Evolutionary conservation across 306 rosid species (phyloP), one percentile per base, ranked within the genome.

Genomic region (Inga laurina): DNA sequence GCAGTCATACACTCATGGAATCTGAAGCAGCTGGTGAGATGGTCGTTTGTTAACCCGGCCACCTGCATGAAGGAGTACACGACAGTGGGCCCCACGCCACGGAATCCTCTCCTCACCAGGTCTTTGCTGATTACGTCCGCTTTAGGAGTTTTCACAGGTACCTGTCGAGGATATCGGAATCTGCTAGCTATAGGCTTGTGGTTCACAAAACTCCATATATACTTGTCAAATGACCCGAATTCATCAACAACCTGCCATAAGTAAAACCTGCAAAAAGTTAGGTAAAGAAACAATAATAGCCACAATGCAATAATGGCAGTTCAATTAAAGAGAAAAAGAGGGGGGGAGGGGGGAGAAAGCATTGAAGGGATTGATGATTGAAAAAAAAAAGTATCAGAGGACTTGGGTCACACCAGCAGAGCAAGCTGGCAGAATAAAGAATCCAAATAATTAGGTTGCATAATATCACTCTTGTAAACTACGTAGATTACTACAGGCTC

Each of bases 51-150:
- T 44, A 93, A 78, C 81, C 95, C 97, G 0, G 83, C 90, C 4
- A 82, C 93, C 84, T 93, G 97, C 97, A 93, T 91, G 95, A 93
- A 93, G 27, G 95, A 91, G 87, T 93, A 91, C 32, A 93, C 69
- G 3, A 93, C 93, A 0, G 95, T 93, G 67, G 92, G 97, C 3
- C 97, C 91, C 83, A 91, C 95, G 0, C 95, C 84, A 6, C 97
- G 95, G 79, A 91, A 93, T 44, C 97, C 97, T 70, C 97, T 89
- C 78, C 88, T 89, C 80, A 91, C 91, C 22, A 93, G 83, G 83
- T 91, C 97, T 90, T 93, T 93, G 81, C 97, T 93, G 4, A 93
- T 87, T 81, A 88, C 90, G 45, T 93, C 97, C 14, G 97, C 97
- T 82, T 93, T 93, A 16, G 97, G 95, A 19, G 97, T 91, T 85